Evolutionary conservation across 2,329 filamentous ascomycete species (phyloP).

Genomic region (Leptoxyphium fumago): DNA sequence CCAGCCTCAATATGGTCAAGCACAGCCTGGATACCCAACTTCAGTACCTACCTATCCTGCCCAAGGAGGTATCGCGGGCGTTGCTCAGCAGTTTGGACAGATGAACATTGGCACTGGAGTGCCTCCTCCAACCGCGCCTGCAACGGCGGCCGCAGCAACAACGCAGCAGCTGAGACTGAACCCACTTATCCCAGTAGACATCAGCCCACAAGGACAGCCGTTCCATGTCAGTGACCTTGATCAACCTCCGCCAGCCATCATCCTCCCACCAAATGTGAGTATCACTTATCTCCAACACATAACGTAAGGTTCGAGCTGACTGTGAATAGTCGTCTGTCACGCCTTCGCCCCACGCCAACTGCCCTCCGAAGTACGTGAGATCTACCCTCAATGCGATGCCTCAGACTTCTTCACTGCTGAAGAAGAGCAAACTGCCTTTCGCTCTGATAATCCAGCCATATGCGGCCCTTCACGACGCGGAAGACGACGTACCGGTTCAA

Average conservation of each 20-base stretch:
- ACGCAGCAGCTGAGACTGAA: slow-evolving; percentile 49
- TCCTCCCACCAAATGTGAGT: slow-evolving; percentile 82
- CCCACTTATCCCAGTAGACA: slow-evolving; percentile 80
- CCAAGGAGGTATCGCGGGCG: slow-evolving; percentile 40
- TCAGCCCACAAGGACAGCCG: slow-evolving; percentile 61
- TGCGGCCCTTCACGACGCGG: slow-evolving; percentile 77
- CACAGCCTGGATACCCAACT: slow-evolving; percentile 45
- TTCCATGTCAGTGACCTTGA: slow-evolving; percentile 92
- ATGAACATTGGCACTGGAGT: slow-evolving; percentile 48
- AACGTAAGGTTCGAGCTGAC: slow-evolving; percentile 21
- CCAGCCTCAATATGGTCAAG: slow-evolving; percentile 26
- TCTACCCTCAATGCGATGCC: slow-evolving; percentile 91
- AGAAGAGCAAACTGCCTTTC: slow-evolving; percentile 93
- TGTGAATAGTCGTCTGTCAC: slow-evolving; percentile 63
- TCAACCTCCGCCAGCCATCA: slow-evolving; percentile 75
- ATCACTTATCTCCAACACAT: slow-evolving; percentile 4
- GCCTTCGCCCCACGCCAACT: slow-evolving; percentile 80
- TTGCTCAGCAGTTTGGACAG: slow-evolving; percentile 70
- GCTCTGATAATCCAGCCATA: slow-evolving; percentile 95
- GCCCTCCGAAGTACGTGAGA: slow-evolving; percentile 82
- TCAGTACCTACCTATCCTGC: slow-evolving; percentile 51
- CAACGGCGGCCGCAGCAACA: slow-evolving; percentile 32
- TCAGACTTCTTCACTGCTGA: slow-evolving; percentile 79
- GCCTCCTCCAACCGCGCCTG: slow-evolving; percentile 35
- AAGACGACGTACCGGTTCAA: slow-evolving; percentile 80